Evolutionary conservation across 1,284 basidiomycete genomes (phyloP).

Genomic region (Xerocomus minutiporus): DNA sequence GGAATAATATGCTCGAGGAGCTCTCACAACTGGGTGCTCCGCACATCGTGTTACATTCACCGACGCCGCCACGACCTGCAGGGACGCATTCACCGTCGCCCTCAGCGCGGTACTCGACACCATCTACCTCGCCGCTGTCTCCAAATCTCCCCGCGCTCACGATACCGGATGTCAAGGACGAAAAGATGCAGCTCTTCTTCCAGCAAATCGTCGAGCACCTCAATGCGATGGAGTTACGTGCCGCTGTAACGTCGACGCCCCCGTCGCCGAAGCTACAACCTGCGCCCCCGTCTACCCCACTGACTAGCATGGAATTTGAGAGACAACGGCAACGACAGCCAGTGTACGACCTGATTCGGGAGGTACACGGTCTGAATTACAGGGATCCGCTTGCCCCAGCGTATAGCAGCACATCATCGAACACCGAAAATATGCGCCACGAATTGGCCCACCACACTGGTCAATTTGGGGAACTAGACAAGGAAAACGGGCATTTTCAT

Average conservation of each 20-base stretch:
- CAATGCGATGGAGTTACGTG: constrained; percentile 58
- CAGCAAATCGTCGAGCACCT: constrained; percentile 79
- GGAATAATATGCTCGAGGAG: constrained; percentile 16
- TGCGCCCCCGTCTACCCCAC: constrained; percentile 17
- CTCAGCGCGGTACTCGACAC: constrained; percentile 19
- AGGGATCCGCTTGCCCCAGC: constrained; percentile 13
- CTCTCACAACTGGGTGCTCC: constrained; percentile 16
- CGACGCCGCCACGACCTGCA: constrained; percentile 28
- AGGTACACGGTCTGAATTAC: not conserved
- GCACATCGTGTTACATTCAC: constrained; percentile 30
- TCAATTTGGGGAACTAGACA: constrained; percentile 30
- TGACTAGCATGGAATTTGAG: constrained; percentile 18
- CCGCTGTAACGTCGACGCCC: constrained; percentile 21
- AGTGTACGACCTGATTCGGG: constrained; percentile 6
- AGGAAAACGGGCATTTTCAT: constrained; percentile 34
- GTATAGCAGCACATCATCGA: constrained; percentile 3
- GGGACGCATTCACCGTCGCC: constrained; percentile 27
- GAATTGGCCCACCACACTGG: not conserved
- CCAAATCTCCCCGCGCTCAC: constrained; percentile 38
- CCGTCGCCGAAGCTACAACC: constrained; percentile 20
- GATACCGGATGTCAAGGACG: constrained; percentile 42
- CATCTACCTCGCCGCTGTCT: constrained; percentile 26
- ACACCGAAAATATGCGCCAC: not conserved
- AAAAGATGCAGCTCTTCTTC: constrained; percentile 74
- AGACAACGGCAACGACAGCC: constrained; percentile 12